Evolutionary conservation across 2,329 filamentous ascomycete species (phyloP).

Genomic region (Cercospora citrullina): DNA sequence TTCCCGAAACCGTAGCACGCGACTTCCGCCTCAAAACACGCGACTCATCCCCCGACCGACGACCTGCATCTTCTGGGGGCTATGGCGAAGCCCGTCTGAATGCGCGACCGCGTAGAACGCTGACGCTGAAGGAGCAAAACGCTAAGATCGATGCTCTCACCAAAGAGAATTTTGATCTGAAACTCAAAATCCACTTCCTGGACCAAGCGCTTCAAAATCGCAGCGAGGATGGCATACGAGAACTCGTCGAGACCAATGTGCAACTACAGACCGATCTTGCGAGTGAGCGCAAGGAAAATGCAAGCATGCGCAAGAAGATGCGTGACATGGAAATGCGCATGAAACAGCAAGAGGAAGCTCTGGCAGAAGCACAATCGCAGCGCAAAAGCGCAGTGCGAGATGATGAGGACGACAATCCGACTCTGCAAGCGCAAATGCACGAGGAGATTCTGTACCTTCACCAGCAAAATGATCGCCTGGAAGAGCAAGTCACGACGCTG

Average conservation of each 20-base stretch:
- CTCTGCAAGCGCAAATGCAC: slow-evolving; percentile 64
- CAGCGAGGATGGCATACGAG: slow-evolving; percentile 93
- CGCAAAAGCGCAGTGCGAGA: slow-evolving; percentile 40
- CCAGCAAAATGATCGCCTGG: slow-evolving; percentile 81
- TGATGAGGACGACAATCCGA: slow-evolving; percentile 37
- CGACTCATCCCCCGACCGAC: slow-evolving; percentile 14
- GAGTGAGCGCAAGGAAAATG: slow-evolving; percentile 87
- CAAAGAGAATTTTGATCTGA: slow-evolving; percentile 97
- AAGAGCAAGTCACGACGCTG: slow-evolving; percentile 79
- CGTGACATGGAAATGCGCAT: slow-evolving; percentile 84
- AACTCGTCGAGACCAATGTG: slow-evolving; percentile 97
- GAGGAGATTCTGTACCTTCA: slow-evolving; percentile 83
- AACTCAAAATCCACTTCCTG: slow-evolving; percentile 95
- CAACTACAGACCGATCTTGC: slow-evolving; percentile 89
- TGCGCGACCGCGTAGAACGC: slow-evolving; percentile 33
- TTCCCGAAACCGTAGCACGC: slow-evolving; percentile 17
- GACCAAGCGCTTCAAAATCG: slow-evolving; percentile 90
- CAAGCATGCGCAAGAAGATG: slow-evolving; percentile 73
- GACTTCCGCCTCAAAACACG: slow-evolving; percentile 19
- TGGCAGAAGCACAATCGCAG: slow-evolving; percentile 48
- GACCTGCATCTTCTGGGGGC: slow-evolving; percentile 20
- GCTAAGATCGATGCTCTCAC: slow-evolving; percentile 94
- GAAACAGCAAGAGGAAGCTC: slow-evolving; percentile 57
- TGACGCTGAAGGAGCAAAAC: slow-evolving; percentile 96
- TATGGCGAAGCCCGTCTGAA: slow-evolving; percentile 20